Conservation (phyloP, 768 basidiomycete species). For the Suillus alpinus region DNA sequence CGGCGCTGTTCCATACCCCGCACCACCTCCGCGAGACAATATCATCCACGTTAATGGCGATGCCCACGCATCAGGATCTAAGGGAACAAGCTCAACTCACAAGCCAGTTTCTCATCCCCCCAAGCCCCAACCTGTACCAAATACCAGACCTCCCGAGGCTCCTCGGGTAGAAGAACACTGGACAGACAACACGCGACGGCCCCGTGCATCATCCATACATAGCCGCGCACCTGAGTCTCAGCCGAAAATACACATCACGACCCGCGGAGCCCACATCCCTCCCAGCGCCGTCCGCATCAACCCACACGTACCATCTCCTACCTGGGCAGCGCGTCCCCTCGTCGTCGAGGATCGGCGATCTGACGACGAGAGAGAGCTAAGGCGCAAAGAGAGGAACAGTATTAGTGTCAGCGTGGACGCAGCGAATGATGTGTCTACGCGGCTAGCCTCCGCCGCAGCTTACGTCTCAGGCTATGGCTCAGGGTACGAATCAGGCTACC, state of each 20-base stretch:
- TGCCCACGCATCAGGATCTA: conserved; percentile 3
- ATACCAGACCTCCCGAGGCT: conserved; percentile 20
- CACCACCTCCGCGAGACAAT: conserved; percentile 22
- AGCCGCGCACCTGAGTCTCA: conserved; percentile 7
- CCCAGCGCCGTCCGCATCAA: conserved; percentile 33
- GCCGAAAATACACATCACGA: conserved; percentile 4
- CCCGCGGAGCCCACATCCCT: conserved; percentile 26
- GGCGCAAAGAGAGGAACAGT: conserved; percentile 10
- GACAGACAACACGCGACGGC: conserved; percentile 15
- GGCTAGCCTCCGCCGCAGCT: conserved; percentile 34
- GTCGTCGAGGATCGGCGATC: conserved; percentile 28
- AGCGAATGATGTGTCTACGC: conserved; percentile 11
- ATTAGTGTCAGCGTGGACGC: not conserved
- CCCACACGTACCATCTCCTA: conserved; percentile 30
- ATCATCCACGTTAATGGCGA: conserved; percentile 12
- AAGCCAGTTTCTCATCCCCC: conserved; percentile 11
- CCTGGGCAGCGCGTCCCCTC: conserved; percentile 28
- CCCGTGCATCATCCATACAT: conserved; percentile 13
- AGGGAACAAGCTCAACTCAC: conserved; percentile 13
- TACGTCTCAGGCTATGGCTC: conserved; percentile 34
- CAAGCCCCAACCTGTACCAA: conserved; percentile 18
- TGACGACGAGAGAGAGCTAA: conserved; percentile 27
- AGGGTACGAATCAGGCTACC: conserved; percentile 32
- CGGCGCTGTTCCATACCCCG: conserved; percentile 23
- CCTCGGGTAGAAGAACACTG: conserved; percentile 23